Evolutionary conservation across 163 green algal species (phyloP), one percentile per base, ranked within the genome.

Genomic region (Scenedesmus sp.): DNA sequence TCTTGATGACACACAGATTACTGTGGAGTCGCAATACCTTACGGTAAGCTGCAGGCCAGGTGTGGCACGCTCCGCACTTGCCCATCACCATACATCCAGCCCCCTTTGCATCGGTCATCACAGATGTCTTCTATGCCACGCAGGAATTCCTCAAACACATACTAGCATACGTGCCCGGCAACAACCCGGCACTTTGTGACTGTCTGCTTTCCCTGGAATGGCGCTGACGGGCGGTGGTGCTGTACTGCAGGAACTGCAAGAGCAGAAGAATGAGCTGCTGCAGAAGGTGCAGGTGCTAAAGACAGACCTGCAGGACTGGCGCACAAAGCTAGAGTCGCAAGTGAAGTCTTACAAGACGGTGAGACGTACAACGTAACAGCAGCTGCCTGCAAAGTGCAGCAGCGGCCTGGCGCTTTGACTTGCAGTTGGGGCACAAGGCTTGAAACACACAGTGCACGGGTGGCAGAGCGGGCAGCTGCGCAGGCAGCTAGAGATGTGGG

Each of bases 251-350:
- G 95, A 96, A 83, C 90, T 96, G 18, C 93, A 93, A 59, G 92
- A 95, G 51, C 93, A 95, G 49, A 97, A 97, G 81, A 93, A 96
- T 26, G 95, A 97, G 92, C 93, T 98, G 15, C 90, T 98, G 3
- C 59, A 82, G 18, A 96, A 96, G 78, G 96, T 97, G 22, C 89
- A 95, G 37, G 93, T 80, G 9, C 85, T 98, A 70, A 97, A 97
- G 86, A 95, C 96, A 88, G 96, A 97, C 72, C 88, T 98, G 30
- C 88, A 94, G 26, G 96, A 98, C 84, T 98, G 96, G 96, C 90
- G 96, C 0, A 85, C 65, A 18, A 96, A 96, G 89, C 94, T 98
- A 65, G 94, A 97, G 61, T 90, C 81, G 12, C 94, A 98, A 89
- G 96, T 98, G 2, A 95, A 96, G 68, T 91, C 85, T 0, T 97